Conservation (phyloP, 768 basidiomycete species). For the Russula sp. region DNA sequence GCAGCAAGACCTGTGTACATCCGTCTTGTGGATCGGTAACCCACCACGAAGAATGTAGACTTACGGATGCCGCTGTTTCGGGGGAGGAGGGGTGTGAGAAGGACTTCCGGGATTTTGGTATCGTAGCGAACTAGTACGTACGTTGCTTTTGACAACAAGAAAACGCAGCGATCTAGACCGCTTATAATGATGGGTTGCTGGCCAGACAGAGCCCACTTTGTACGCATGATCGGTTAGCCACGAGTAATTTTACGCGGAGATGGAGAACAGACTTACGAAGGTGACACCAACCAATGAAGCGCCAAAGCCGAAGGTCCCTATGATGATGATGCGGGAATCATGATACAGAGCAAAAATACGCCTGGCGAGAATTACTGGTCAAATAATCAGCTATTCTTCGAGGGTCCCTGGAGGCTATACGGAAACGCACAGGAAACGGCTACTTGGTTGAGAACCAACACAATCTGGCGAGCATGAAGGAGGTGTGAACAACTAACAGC, state of each 20-base stretch:
- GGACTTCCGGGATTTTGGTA: background rate
- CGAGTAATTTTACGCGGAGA: background rate
- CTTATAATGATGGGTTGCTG: slow-evolving; percentile 25
- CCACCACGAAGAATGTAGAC: background rate
- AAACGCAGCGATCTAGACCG: slow-evolving; percentile 25
- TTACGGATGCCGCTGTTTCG: slow-evolving; percentile 26
- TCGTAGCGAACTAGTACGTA: slow-evolving; percentile 17
- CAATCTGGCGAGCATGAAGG: slow-evolving; percentile 36
- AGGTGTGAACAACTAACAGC: slow-evolving; percentile 37
- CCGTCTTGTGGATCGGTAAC: background rate
- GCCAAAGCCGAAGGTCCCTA: slow-evolving; percentile 33
- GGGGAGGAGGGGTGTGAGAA: background rate
- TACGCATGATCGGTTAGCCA: background rate
- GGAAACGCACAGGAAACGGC: slow-evolving; percentile 39
- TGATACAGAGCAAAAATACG: slow-evolving; percentile 49
- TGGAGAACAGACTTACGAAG: slow-evolving; percentile 32
- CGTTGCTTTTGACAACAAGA: slow-evolving; percentile 22
- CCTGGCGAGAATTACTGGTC: slow-evolving; percentile 39
- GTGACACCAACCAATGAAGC: slow-evolving; percentile 30
- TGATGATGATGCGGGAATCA: slow-evolving; percentile 35
- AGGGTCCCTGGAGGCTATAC: background rate
- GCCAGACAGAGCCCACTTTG: slow-evolving; percentile 42
- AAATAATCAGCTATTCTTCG: background rate
- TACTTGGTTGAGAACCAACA: slow-evolving; percentile 41
- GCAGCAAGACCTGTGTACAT: slow-evolving; percentile 27